Evolutionary conservation across 2,329 filamentous ascomycete genomes (phyloP), one percentile per base, ranked within the genome.

Genomic region (Pseudogymnoascus pannorum): DNA sequence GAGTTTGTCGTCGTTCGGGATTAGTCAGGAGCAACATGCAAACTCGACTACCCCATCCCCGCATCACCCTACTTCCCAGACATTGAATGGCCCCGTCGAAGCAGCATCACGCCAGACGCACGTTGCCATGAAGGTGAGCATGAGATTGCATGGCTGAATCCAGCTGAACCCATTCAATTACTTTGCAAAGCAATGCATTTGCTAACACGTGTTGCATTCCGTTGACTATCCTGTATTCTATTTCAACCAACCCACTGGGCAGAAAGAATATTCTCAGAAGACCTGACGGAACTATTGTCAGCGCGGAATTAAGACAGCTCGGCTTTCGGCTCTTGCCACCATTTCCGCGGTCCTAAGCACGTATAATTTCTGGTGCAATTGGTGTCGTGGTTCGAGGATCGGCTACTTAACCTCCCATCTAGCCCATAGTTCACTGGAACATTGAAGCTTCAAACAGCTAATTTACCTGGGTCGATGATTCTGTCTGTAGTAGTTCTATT

Each of bases 1-100:
- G 48, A 54, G 48, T 7, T 18, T 18, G 48, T 54, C 5, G n/a
- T 54, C 9, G 24, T 31, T 31, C 48, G 20, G 31, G 18, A 31
- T 54, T 54, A 54, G 48, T 18, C 48, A 54, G 48, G 48, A 54
- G 48, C 48, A 54, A 54, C 16, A 54, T 31, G 48, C 24, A 29
- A 29, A 54, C 6, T 18, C 44, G 12, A 31, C n/a, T 11, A 6
- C 31, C 24, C 48, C 9, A 54, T 8, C 48, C 48, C 26, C 48
- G 48, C 48, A 54, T 54, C 48, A 54, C 48, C 48, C 48, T 26
- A 54, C 48, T 54, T 14, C 22, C 22, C 20, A 20, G 16, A 44
- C 40, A 11, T 44, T 44, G 12, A 5, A 7, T 20, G 14, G 26
- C 48, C 14, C 22, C 24, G 7, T 31, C 24, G 26, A 31, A 29